Percentiles rank a stretch among this genome's conserved stretches.
Evolutionary conservation across 257 asterid species (phyloP).

Genomic region (Solanum tacnaense): DNA sequence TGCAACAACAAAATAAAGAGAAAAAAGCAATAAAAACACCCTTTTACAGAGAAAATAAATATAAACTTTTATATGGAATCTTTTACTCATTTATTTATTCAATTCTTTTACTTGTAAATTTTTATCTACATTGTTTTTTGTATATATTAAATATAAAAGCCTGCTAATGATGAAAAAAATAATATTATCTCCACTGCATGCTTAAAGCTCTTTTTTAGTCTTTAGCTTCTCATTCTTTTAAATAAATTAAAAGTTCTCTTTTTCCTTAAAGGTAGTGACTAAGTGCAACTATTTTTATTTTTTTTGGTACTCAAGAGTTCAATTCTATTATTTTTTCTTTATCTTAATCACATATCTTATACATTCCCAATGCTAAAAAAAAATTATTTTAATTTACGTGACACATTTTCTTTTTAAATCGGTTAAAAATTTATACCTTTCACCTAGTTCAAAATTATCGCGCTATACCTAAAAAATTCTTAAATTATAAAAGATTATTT

Average conservation of each 20-base stretch:
- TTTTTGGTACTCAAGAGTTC: not conserved
- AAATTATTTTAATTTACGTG: not conserved
- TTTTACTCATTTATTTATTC: not conserved
- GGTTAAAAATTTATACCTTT: fast-evolving
- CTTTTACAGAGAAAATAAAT: not conserved
- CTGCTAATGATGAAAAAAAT: slow-evolving; percentile 1
- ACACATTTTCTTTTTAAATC: no score
- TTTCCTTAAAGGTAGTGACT: slow-evolving; percentile 12
- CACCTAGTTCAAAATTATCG: no score
- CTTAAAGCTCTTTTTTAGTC: slow-evolving; percentile 16
- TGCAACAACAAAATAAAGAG: not conserved
- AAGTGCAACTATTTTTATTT: not conserved
- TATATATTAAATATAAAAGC: not conserved
- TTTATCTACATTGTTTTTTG: not conserved
- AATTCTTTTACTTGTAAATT: not conserved
- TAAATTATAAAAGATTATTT: no score
- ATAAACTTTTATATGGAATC: not conserved
- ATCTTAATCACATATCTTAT: not conserved
- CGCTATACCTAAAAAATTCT: no score
- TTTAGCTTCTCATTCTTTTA: slow-evolving; percentile 6
- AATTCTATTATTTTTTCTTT: slow-evolving; percentile 1
- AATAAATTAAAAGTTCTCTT: slow-evolving; percentile 11
- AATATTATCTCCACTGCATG: slow-evolving; percentile 16
- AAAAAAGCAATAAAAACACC: not conserved
- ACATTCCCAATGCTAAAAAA: not conserved